Base-by-base conservation (phyloP, 179 eudicot species). In the Spinacia oleracea region DNA sequence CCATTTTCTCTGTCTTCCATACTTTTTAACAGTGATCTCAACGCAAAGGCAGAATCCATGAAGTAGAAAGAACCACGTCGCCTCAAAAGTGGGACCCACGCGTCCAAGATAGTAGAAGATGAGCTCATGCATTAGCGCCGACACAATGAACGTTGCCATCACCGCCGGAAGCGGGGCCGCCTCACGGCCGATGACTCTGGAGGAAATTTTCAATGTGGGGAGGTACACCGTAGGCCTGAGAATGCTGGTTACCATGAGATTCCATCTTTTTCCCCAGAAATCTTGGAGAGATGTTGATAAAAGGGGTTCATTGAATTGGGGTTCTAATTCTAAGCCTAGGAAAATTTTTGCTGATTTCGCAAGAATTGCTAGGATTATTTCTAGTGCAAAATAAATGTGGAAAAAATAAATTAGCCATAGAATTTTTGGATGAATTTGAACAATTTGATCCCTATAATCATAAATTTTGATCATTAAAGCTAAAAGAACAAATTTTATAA, bases 251-350 rank as follows among this genome's bases (percentile, higher is more conserved):
- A 92, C 97, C 84, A 85, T 85, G 29, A 92, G 88, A 73, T 92
- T 92, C 97, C 97, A 92, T 60, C 93, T 78, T 29, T 75, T 83
- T 0, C 93, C 94, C 97, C 97, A 92, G 53, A 92, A 92, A 50
- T 92, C 90, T 72, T 90, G 97, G 1, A 91, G 83, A 1, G 94
- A 90, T 0, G 89, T 87, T 4, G 94, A 80, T 16, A 89, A 64
- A 31, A 90, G 87, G 7, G 97, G 96, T 69, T 91, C 89, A 62
- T 91, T 78, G 71, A 88, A 91, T 79, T 88, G 91, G 3, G 96
- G 89, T 80, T 91, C 92, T 46, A 91, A 56, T 38, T 91, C 91
- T 29, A 87, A 18, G 6, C 82, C 85, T 12, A 82, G 58, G 9
- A 81, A 34, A 25, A 55, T 23, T 6, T 74, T 84, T 21, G 86